phyloP scores from a whole-genome alignment of 2,329 filamentous ascomycete genomes.

The Teratosphaeria zuluensis region DNA sequence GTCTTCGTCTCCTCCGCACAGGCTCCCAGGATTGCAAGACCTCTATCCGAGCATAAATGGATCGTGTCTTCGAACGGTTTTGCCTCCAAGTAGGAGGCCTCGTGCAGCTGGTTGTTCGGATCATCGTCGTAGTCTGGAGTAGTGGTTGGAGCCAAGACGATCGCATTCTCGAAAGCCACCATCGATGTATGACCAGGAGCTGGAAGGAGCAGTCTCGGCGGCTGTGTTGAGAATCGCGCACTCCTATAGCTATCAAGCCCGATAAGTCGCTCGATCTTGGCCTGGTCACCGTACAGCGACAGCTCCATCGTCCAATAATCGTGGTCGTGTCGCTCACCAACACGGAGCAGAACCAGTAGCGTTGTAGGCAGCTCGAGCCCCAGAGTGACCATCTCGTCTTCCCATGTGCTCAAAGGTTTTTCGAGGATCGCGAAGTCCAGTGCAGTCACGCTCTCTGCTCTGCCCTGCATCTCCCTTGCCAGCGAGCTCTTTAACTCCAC shows the following conservation, averaged over 20 bases:
- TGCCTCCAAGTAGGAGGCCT: constrained; percentile 53
- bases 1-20: constrained; percentile 37
- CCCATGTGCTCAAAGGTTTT: constrained; percentile 28
- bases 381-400: constrained; percentile 14
- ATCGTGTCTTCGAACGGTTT: constrained; percentile 77
- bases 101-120: constrained; percentile 64
- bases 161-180: constrained; percentile 66
- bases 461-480: constrained; percentile 32
- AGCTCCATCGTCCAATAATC: constrained; percentile 71
- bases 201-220: constrained; percentile 65
- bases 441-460: constrained; percentile 32
- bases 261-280: constrained; percentile 43
- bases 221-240: background rate
- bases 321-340: constrained; percentile 27
- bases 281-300: constrained; percentile 45
- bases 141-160: constrained; percentile 66
- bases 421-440: constrained; percentile 63
- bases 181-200: constrained; percentile 72
- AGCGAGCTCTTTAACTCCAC: constrained; percentile 50
- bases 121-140: constrained; percentile 49
- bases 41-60: constrained; percentile 54
- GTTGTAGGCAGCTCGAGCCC: constrained; percentile 16
- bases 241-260: constrained; percentile 44
- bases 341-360: constrained; percentile 20
- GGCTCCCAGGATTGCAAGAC: constrained; percentile 41